Base-by-base conservation (phyloP, 345 rosid genomes). In the Citrus medica region DNA sequence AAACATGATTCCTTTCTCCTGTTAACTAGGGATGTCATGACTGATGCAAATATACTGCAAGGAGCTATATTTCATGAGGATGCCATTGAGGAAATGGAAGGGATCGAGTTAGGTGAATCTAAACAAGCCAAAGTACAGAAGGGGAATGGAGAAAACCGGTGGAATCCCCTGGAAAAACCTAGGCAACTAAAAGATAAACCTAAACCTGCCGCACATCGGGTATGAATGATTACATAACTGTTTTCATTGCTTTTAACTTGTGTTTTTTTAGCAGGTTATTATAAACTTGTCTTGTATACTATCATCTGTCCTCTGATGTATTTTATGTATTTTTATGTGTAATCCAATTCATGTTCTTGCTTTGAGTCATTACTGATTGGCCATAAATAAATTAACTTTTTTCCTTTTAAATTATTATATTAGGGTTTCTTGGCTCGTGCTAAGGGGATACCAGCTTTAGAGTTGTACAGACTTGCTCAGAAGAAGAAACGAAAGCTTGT, bases 381-480 rank as follows among this genome's bases (percentile, higher is more conserved):
- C 38, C 1, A 70, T 51, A 27, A 24, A 27, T 68, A 19, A 16
- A 27, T 27, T 70, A 4, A 55, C 61, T 69, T 59, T 9, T 76
- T 38, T 40, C 65, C 63, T 25, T 56, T 69, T 22, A 27, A 64
- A 76, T 51, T 56, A 78, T 68, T 27, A 61, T 69, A 63, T 40
- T 79, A 95, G 99, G 99, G 98, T 61, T 95, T 95, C 87, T 64
- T 95, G 89, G 93, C 96, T 86, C 98, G 98, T 85, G 99, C 99
- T 72, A 91, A 95, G 81, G 98, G 99, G 73, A 93, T 95, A 86
- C 99, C 99, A 76, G 96, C 99, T 87, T 84, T 95, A 78, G 99
- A 95, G 86, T 80, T 95, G 77, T 95, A 93, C 86, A 89, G 90
- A 78, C 98, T 95, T 85, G 99, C 99, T 84, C 93, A 92, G 83